These are phyloP conservation scores for Podospora pseudocomata DNA, from an alignment of 495 filamentous ascomycete genomes.

Conservation along the genomic window DNA sequence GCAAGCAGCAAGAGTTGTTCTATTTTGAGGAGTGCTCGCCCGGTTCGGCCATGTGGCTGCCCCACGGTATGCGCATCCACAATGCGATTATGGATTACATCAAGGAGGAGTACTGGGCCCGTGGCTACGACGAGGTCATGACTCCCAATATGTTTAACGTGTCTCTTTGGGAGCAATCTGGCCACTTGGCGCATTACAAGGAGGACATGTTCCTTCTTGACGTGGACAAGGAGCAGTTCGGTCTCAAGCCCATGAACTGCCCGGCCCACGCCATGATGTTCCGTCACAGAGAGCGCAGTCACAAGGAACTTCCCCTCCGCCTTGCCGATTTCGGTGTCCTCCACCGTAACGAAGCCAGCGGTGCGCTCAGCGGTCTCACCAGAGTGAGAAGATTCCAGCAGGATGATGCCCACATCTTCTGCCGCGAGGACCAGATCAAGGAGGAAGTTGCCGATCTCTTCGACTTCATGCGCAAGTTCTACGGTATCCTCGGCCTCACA, in stretches of 20 bases:
- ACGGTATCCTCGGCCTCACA: slow-evolving; percentile 87
- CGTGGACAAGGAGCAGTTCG: slow-evolving; percentile 82
- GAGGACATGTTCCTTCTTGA: slow-evolving; percentile 96
- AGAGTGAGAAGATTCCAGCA: slow-evolving; percentile 91
- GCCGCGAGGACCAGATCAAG: slow-evolving; percentile 56
- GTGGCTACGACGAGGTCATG: slow-evolving; percentile 91
- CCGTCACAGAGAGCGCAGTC: slow-evolving; percentile 59
- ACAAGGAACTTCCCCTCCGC: slow-evolving; percentile 82
- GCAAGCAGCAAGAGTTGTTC: slow-evolving; percentile 92
- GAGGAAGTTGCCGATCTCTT: slow-evolving; percentile 84
- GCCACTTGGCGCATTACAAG: slow-evolving; percentile 92
- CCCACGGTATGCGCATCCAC: slow-evolving; percentile 86
- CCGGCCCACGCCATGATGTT: slow-evolving; percentile 50
- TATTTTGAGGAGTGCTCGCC: slow-evolving; percentile 92
- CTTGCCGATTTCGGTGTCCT: slow-evolving; percentile 95
- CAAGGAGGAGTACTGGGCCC: slow-evolving; percentile 83
- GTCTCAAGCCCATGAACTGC: slow-evolving; percentile 98
- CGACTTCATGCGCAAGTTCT: slow-evolving; percentile 78
- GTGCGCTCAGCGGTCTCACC: slow-evolving; percentile 84
- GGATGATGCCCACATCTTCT: slow-evolving; percentile 87
- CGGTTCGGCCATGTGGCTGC: slow-evolving; percentile 90
- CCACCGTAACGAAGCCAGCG: slow-evolving; percentile 91
- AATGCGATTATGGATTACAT: slow-evolving; percentile 80
- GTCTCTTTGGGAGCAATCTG: slow-evolving; percentile 86
- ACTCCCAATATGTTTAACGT: slow-evolving; percentile 95